Conservation (phyloP, 495 filamentous ascomycete genomes). For the Trichoderma orchidacearum region DNA sequence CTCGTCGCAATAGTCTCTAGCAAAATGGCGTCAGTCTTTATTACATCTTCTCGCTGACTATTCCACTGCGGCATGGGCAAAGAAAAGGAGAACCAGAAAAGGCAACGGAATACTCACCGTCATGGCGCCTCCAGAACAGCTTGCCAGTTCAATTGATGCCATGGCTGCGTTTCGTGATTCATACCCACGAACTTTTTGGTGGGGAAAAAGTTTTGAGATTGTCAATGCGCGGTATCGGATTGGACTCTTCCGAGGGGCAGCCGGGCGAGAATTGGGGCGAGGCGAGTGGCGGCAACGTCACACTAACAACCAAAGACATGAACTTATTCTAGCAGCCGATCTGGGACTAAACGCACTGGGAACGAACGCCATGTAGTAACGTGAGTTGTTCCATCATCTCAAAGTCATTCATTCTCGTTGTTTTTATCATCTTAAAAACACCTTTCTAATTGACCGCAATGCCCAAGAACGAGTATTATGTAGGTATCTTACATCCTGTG, state of each 20-base stretch:
- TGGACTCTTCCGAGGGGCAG: background rate
- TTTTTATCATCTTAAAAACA: too few species aligned
- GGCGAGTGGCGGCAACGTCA: background rate
- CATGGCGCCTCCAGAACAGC: slow-evolving; percentile 19
- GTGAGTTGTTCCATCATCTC: background rate
- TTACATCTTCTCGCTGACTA: background rate
- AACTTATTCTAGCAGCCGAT: too few species aligned
- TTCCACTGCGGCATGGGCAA: slow-evolving; percentile 5
- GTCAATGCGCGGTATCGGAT: slow-evolving; percentile 3
- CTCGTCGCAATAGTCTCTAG: background rate
- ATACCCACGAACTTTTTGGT: background rate
- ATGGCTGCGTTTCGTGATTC: slow-evolving; percentile 8
- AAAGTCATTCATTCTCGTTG: too few species aligned
- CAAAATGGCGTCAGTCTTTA: background rate
- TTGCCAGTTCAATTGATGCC: slow-evolving; percentile 26
- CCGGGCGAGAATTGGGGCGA: background rate
- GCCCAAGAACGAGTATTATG: background rate
- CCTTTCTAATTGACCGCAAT: background rate
- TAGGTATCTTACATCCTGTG: background rate
- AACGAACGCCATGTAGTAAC: too few species aligned
- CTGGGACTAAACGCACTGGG: too few species aligned
- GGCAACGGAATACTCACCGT: slow-evolving; percentile 10
- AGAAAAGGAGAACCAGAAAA: background rate
- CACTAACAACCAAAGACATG: background rate
- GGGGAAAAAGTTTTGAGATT: background rate